Conservation (phyloP, 2,329 filamentous ascomycete species). For the Sporothrix variecibatus region DNA sequence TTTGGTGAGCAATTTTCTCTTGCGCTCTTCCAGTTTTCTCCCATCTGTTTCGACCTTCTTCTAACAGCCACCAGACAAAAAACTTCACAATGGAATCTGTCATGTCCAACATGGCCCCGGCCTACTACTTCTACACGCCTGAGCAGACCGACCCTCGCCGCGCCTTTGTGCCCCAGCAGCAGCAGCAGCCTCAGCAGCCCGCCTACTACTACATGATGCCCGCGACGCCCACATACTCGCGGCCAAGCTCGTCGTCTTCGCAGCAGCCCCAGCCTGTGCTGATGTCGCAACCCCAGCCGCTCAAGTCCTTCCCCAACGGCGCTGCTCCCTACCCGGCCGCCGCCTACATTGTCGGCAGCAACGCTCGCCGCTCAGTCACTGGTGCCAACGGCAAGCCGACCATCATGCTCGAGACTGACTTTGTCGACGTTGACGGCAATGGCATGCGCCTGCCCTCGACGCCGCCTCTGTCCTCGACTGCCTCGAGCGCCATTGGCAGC, state of each 20-base stretch:
- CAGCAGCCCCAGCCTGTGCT: conserved; percentile 52
- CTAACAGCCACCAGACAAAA: conserved; percentile 24
- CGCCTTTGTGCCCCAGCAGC: conserved; percentile 69
- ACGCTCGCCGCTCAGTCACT: conserved; percentile 79
- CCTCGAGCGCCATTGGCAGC: conserved; percentile 83
- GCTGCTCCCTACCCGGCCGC: conserved; percentile 43
- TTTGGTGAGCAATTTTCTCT: conserved; percentile 11
- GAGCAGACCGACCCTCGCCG: conserved; percentile 73
- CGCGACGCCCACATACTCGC: conserved; percentile 64
- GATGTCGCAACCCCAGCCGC: conserved; percentile 43
- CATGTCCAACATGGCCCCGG: conserved; percentile 64
- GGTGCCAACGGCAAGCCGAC: conserved; percentile 73
- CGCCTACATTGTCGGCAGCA: conserved; percentile 34
- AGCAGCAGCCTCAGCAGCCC: conserved; percentile 46
- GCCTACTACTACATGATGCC: conserved; percentile 43
- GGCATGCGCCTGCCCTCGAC: conserved; percentile 77
- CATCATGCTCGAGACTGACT: conserved; percentile 77
- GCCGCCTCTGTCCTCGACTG: conserved; percentile 74
- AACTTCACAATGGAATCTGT: conserved; percentile 64
- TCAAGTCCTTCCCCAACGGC: conserved; percentile 56
- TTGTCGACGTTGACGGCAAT: conserved; percentile 60
- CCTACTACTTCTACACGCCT: conserved; percentile 86
- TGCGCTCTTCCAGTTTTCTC: neutral
- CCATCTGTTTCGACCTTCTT: neutral
- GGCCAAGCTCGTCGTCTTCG: conserved; percentile 66